Percentiles rank a stretch among this genome's conserved stretches.
Evolutionary conservation across 2,329 filamentous ascomycete genomes (phyloP).

Genomic region (Diaporthe humulicola): DNA sequence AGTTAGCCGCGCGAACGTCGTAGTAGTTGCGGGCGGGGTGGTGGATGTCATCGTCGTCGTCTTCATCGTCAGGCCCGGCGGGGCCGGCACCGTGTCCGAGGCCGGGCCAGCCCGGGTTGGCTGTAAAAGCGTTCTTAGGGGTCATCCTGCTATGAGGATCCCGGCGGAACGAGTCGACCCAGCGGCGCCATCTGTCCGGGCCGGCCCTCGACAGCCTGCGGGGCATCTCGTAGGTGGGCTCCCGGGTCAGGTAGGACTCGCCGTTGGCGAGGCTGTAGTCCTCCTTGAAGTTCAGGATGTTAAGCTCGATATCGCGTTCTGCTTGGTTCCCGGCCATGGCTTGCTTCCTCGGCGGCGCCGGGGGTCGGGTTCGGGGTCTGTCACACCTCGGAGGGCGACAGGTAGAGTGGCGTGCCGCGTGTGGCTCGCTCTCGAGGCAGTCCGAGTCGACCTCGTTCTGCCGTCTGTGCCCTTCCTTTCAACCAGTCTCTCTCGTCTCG

Average conservation of each 20-base stretch:
- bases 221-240: constrained; percentile 59
- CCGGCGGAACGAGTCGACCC: constrained; percentile 74
- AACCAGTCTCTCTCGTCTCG: neutral
- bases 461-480: neutral
- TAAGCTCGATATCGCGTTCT: constrained; percentile 65
- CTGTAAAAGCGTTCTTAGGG: constrained; percentile 49
- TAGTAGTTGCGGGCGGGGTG: constrained; percentile 64
- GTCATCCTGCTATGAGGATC: constrained; percentile 67
- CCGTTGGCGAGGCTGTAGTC: constrained; percentile 63
- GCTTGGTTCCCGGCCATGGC: constrained; percentile 51
- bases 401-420: neutral
- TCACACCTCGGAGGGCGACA: constrained; percentile 2
- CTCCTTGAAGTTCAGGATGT: constrained; percentile 70
- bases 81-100: constrained; percentile 42
- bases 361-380: neutral
- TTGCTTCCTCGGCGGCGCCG: constrained; percentile 32
- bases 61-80: constrained; percentile 39
- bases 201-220: constrained; percentile 43
- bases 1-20: constrained; percentile 69
- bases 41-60: constrained; percentile 38
- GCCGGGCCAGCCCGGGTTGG: constrained; percentile 35
- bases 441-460: neutral
- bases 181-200: constrained; percentile 49
- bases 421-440: neutral
- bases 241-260: constrained; percentile 65